Evolutionary conservation across 768 basidiomycete genomes (phyloP).

Genomic region (Lactifluus hygrophoroides): DNA sequence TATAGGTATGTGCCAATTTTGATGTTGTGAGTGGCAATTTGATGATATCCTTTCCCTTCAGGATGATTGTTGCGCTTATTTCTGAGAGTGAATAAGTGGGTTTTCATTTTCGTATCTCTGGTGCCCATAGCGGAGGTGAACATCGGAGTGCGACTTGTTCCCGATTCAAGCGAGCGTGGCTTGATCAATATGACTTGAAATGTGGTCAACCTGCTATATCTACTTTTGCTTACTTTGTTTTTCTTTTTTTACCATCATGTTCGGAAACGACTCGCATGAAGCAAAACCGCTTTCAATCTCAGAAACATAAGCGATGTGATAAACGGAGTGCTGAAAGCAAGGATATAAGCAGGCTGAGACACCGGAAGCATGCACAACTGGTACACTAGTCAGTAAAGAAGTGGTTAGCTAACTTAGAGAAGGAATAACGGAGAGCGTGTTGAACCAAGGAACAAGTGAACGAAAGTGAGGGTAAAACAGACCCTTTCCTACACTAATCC

Average conservation of each 20-base stretch:
- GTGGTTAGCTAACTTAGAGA: background rate
- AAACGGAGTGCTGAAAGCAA: background rate
- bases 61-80: slow-evolving; percentile 48
- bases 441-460: background rate
- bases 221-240: slow-evolving; percentile 21
- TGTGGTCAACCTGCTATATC: slow-evolving; percentile 17
- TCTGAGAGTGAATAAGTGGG: slow-evolving; percentile 32
- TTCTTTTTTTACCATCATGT: slow-evolving; percentile 19
- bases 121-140: background rate
- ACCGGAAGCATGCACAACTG: background rate
- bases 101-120: background rate
- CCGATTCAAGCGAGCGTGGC: slow-evolving; percentile 1
- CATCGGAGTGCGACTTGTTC: background rate
- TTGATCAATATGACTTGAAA: slow-evolving; percentile 1
- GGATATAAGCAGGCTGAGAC: background rate
- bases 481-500: background rate
- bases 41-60: slow-evolving; percentile 17
- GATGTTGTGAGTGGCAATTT: background rate
- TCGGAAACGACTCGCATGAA: slow-evolving; percentile 10
- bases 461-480: background rate
- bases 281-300: slow-evolving; percentile 4
- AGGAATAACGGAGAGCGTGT: background rate
- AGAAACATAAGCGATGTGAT: background rate
- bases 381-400: slow-evolving; percentile 6
- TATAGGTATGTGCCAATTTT: slow-evolving; percentile 54